Percentiles rank a stretch among this genome's conserved stretches.
These are phyloP conservation scores for Draba incana DNA, from an alignment of 345 rosid genomes.

Conservation along the genomic window DNA sequence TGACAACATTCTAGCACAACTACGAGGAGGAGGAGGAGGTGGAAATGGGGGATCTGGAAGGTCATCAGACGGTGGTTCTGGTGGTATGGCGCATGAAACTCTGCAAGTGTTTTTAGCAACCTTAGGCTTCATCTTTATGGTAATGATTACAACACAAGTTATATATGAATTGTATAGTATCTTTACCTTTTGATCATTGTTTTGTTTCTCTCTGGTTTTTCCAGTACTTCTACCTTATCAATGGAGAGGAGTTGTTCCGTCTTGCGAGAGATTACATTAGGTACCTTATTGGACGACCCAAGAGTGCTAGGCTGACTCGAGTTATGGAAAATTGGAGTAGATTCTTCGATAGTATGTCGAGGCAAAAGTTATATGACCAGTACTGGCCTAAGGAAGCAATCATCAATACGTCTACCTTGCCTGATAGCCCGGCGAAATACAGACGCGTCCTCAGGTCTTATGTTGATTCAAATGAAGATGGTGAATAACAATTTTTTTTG, in stretches of 20 bases:
- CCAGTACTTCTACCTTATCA: constrained; percentile 68
- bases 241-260: constrained; percentile 63
- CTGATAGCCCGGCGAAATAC: constrained; percentile 62
- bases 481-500: neutral
- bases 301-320: constrained; percentile 60
- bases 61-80: constrained; percentile 42
- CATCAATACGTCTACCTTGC: constrained; percentile 54
- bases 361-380: constrained; percentile 44
- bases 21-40: constrained; percentile 46
- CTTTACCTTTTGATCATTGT: neutral
- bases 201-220: neutral
- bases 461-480: constrained; percentile 14
- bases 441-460: constrained; percentile 33
- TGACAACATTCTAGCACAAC: constrained; percentile 45
- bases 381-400: constrained; percentile 59
- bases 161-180: neutral
- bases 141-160: constrained; percentile 21
- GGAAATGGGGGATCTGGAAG: constrained; percentile 42
- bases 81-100: constrained; percentile 52
- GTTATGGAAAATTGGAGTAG: constrained; percentile 56
- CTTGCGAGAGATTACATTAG: constrained; percentile 69
- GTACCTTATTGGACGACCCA: constrained; percentile 51
- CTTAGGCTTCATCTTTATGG: constrained; percentile 61
- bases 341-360: constrained; percentile 40
- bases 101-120: constrained; percentile 68